Evolutionary conservation across 371 early-diverging fungal genomes (phyloP).

Genomic region (Entomophthora muscae): DNA sequence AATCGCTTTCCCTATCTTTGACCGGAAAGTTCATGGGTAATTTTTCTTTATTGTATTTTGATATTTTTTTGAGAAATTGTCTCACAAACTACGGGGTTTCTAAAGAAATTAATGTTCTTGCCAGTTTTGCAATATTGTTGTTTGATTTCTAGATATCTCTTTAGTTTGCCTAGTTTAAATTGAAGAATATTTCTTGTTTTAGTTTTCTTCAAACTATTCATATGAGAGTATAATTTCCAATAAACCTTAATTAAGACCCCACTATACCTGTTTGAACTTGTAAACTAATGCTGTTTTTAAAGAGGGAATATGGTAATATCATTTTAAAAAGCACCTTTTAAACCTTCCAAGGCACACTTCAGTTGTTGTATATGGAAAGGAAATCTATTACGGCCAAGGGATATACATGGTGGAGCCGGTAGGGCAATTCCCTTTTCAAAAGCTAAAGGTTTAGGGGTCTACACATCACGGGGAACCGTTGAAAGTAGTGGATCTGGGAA

Average conservation of each 20-base stretch:
- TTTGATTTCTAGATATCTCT: constrained; percentile 10
- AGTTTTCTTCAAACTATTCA: neutral
- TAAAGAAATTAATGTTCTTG: neutral
- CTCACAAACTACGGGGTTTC: constrained; percentile 14
- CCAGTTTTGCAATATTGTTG: constrained; percentile 11
- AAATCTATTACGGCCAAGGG: constrained; percentile 75
- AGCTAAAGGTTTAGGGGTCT: constrained; percentile 21
- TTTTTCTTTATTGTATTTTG: neutral
- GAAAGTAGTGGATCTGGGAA: constrained; percentile 57
- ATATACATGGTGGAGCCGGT: constrained; percentile 14
- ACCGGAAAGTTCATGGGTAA: neutral
- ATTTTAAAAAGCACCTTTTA: constrained; percentile 51
- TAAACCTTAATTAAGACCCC: neutral
- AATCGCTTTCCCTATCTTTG: constrained; percentile 28
- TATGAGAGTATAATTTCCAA: neutral
- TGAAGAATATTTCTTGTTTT: neutral
- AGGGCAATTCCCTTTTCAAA: neutral
- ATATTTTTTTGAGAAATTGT: neutral
- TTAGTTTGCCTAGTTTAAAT: constrained; percentile 14
- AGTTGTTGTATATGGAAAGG: constrained; percentile 70
- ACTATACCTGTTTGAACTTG: neutral
- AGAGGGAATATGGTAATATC: neutral
- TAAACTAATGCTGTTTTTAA: neutral
- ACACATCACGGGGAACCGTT: constrained; percentile 58
- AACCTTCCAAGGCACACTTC: constrained; percentile 58